Conservation (phyloP, 352 stramenopile species). For the Phytophthora sp. region DNA sequence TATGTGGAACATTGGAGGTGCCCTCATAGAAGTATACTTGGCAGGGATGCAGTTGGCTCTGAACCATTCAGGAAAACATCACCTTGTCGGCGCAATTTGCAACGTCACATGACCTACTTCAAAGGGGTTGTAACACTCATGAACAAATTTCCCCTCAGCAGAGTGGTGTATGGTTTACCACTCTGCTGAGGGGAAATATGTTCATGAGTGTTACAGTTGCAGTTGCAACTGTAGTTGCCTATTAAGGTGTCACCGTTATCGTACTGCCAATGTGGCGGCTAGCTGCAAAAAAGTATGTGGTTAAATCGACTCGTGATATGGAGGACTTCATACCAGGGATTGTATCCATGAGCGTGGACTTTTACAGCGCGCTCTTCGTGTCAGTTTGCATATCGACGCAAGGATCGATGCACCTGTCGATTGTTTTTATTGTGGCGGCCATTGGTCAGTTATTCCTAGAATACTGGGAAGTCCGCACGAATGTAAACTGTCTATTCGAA, state of each 20-base stretch:
- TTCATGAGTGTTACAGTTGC: too few relatives aligned
- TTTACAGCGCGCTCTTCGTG: constrained; percentile 20
- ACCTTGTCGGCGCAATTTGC: not conserved
- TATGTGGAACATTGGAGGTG: not conserved
- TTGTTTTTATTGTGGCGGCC: too few relatives aligned
- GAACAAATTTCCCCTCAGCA: not conserved
- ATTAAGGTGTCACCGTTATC: not conserved
- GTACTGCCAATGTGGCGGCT: not conserved
- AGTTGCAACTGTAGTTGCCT: not conserved
- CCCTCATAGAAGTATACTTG: not conserved
- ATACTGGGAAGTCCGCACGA: not conserved
- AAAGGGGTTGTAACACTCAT: not conserved
- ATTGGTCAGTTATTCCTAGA: not conserved
- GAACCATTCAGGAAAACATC: not conserved
- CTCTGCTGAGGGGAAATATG: too few relatives aligned
- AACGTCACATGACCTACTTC: not conserved
- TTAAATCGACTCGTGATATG: not conserved
- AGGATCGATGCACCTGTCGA: constrained; percentile 1
- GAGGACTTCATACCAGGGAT: constrained; percentile 2
- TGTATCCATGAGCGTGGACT: constrained; percentile 17
- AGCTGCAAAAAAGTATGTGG: not conserved
- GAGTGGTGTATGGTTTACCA: not conserved
- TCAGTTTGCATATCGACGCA: constrained; percentile 21
- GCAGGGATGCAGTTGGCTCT: not conserved
- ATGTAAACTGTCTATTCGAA: too few relatives aligned